Evolutionary conservation across 176 grass and related monocot species (phyloP), one percentile per base, ranked within the genome.

Genomic region (Canna indica): DNA sequence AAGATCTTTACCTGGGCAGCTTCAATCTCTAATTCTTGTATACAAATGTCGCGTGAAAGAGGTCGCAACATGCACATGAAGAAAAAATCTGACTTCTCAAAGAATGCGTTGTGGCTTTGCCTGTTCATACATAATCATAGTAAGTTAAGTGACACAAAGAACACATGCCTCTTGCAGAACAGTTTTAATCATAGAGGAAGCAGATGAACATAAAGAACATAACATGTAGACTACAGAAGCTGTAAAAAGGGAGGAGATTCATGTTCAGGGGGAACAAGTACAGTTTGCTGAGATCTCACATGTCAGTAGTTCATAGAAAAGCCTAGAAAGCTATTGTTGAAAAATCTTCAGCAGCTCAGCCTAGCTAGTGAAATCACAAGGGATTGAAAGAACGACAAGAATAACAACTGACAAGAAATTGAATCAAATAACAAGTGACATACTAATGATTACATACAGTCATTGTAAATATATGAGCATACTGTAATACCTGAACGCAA

Each of bases 401-500:
- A 30, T 6, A n/a, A 7, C 3, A 64, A 32, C 3, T 13, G 5
- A 62, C 31, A 36, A 35, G 31, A 64, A 36, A 35, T 20, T 17
- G 32, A 36, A 3, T 2, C 14, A 3, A 62, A 32, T 33, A 18
- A 32, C 33, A 16, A 62, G 33, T 3, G 59, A 32, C 2, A 32
- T 11, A 30, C 4, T 15, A 60, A 60, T 13, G 25, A 59, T 31
- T 18, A 64, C 22, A 36, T 20, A 36, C 20, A 12, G 28, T 36
- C 32, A 64, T 35, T 3, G 20, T 8, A n/a, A 35, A 64, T 35
- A 8, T 36, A 65, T 35, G 62, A 24, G 31, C 38, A 38, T 38
- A 20, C 20, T 36, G 34, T 20, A 69, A 59, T 59, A 73, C 71
- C 71, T 59, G 71, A 73, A 73, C 25, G 52, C 71, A 25, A 73